Conservation (phyloP, 2,329 filamentous ascomycete species). For the Verticillium dahliae region DNA sequence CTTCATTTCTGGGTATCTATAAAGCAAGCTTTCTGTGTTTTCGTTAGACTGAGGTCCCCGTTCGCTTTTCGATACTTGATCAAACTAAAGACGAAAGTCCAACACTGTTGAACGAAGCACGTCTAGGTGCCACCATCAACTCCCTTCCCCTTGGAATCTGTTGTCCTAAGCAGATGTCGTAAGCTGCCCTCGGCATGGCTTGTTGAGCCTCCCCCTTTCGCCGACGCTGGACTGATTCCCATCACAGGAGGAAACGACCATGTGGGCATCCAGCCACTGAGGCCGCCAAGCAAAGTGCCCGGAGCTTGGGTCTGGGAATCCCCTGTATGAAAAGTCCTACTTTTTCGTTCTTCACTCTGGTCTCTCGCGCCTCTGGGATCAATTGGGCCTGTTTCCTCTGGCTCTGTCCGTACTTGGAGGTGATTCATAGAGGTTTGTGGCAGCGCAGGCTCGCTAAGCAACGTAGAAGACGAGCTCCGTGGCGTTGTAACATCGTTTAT, state of each 20-base stretch:
- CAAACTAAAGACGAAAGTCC: not conserved
- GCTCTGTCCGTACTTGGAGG: constrained; percentile 35
- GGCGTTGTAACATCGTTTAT: constrained; percentile 20
- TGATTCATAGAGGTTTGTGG: constrained; percentile 50
- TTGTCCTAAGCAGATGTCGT: constrained; percentile 40
- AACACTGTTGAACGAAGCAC: not conserved
- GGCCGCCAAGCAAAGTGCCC: constrained; percentile 26
- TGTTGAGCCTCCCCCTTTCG: constrained; percentile 18
- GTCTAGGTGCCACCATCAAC: constrained; percentile 11
- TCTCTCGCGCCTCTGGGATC: constrained; percentile 9
- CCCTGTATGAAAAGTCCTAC: not conserved
- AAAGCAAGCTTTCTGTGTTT: not conserved
- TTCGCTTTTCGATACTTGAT: not conserved
- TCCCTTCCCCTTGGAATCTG: constrained; percentile 23
- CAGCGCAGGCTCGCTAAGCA: constrained; percentile 49
- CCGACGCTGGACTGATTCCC: constrained; percentile 11
- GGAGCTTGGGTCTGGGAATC: constrained; percentile 19
- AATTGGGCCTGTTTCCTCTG: constrained; percentile 18
- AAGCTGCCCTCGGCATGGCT: constrained; percentile 52
- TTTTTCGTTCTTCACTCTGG: not conserved
- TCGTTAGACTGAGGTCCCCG: not conserved
- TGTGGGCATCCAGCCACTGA: constrained; percentile 36
- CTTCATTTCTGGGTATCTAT: not conserved
- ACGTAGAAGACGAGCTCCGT: constrained; percentile 28
- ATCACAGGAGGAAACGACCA: constrained; percentile 28